Evolutionary conservation across 345 rosid species (phyloP), one percentile per base, ranked within the genome.

Genomic region (Salix dunnii): DNA sequence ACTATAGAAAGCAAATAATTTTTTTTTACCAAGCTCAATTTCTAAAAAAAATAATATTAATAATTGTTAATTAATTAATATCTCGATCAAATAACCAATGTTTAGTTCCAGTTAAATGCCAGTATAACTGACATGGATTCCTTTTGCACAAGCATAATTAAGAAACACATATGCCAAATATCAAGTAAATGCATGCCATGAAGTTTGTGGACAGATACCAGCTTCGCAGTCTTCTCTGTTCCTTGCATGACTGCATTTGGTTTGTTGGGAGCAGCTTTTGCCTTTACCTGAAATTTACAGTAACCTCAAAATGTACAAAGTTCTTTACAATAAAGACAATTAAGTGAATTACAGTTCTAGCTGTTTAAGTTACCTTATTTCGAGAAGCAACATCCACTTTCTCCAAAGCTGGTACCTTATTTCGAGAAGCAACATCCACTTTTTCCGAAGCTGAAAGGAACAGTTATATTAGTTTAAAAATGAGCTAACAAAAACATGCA

Each of bases 351-450:
- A 60, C 62, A 77, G 28, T 68, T 38, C 5, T 68, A 2, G 28
- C 17, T 63, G 73, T 71, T 73, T 65, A 79, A 70, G 80, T 65
- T 77, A 92, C 99, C 88, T 86, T 91, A 78, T 85, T 79, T 70
- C 64, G 82, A 76, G 88, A 82, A 74, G 83, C 61, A 68, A 7
- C 30, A 40, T 78, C 85, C 77, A 78, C 80, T 79, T 75, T 88
- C 76, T 76, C 84, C 66, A 79, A 68, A 83, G 85, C 95, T 91
- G 85, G 82, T 77, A 92, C 99, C 88, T 85, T 91, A 78, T 85
- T 79, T 72, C 64, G 82, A 77, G 88, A 82, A 74, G 83, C 61
- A 70, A 6, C 31, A 40, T 79, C 85, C 76, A 78, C 80, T 79
- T 75, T 88, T 75, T 76, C 84, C 66, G 81, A 68, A 83, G 85